Percentiles rank a stretch among this genome's conserved stretches.
phyloP scores from a whole-genome alignment of 2,329 filamentous ascomycete species.

The Leptodontidium sp. region DNA sequence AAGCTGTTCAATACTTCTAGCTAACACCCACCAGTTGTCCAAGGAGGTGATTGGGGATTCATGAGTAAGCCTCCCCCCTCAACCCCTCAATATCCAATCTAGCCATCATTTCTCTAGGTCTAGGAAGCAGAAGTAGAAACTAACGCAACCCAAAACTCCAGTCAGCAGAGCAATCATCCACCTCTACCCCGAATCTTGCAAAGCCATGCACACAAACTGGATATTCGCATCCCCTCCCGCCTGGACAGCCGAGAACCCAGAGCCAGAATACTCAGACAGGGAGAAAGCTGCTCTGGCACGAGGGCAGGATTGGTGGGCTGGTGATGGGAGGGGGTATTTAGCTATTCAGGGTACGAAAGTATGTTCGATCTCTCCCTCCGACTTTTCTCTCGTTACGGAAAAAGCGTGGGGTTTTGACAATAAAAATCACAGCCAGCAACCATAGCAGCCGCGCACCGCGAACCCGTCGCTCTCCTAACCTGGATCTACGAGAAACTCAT shows the following conservation, averaged over 20 bases:
- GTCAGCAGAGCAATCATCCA: conserved; percentile 67
- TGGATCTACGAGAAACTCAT: conserved; percentile 85
- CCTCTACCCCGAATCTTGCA: conserved; percentile 62
- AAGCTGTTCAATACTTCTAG: no score
- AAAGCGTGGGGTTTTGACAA: neutral
- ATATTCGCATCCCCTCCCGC: conserved; percentile 22
- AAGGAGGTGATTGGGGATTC: conserved; percentile 77
- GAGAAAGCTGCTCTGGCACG: conserved; percentile 22
- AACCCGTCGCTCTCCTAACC: conserved; percentile 74
- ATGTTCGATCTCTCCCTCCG: neutral
- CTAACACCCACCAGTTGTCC: conserved; percentile 50
- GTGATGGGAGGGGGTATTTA: conserved; percentile 22
- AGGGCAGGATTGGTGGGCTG: conserved; percentile 16
- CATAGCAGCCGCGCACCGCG: conserved; percentile 70
- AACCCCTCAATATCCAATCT: no score
- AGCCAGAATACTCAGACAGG: conserved; percentile 14
- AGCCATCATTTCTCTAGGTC: no score
- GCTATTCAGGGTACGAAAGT: conserved; percentile 48
- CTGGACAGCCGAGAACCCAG: conserved; percentile 16
- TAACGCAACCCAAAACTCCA: neutral
- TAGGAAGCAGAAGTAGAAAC: neutral
- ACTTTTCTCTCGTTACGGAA: neutral
- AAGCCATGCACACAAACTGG: conserved; percentile 54
- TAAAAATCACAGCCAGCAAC: conserved; percentile 69
- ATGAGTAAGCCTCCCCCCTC: conserved; percentile 41